A percentile compares a stretch with the other conserved stretches of the same genome.
Conservation (phyloP, 1,139 yeast genomes). For the Candida sanyaensis region DNA sequence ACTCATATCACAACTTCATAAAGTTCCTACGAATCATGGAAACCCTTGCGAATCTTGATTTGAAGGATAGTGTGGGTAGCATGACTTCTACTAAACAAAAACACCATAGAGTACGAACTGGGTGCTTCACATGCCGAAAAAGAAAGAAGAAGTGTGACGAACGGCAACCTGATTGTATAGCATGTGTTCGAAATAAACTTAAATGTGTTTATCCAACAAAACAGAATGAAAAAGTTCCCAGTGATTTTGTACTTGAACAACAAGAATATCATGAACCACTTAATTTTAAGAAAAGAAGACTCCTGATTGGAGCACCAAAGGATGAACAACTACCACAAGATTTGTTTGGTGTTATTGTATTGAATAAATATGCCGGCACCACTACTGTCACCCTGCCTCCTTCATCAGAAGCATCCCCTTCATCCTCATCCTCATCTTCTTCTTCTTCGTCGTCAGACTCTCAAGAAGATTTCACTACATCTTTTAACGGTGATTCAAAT, state of each 20-base stretch:
- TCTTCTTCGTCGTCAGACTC: background rate
- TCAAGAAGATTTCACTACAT: background rate
- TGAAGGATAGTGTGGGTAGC: too few relatives aligned
- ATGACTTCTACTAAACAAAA: background rate
- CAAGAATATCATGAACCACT: constrained; percentile 2
- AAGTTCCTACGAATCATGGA: too few relatives aligned
- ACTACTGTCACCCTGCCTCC: background rate
- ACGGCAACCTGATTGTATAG: constrained; percentile 24
- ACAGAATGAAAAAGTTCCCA: constrained; percentile 7
- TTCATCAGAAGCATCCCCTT: background rate
- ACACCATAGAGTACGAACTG: constrained; percentile 12
- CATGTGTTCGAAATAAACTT: constrained; percentile 17
- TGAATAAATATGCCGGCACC: background rate
- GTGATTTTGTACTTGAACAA: constrained; percentile 5
- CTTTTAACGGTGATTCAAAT: background rate
- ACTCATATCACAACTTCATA: too few relatives aligned
- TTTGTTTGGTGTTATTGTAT: constrained; percentile 2
- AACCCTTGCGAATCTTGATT: too few relatives aligned
- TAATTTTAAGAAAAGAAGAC: background rate
- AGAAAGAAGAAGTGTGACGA: constrained; percentile 31
- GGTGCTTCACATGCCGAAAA: constrained; percentile 21
- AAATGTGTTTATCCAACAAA: constrained; percentile 9
- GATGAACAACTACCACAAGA: background rate
- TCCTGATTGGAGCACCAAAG: background rate
- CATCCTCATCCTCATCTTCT: background rate